These are phyloP conservation scores for Corchorus olitorius DNA, from an alignment of 345 rosid species.

Conservation along the genomic window DNA sequence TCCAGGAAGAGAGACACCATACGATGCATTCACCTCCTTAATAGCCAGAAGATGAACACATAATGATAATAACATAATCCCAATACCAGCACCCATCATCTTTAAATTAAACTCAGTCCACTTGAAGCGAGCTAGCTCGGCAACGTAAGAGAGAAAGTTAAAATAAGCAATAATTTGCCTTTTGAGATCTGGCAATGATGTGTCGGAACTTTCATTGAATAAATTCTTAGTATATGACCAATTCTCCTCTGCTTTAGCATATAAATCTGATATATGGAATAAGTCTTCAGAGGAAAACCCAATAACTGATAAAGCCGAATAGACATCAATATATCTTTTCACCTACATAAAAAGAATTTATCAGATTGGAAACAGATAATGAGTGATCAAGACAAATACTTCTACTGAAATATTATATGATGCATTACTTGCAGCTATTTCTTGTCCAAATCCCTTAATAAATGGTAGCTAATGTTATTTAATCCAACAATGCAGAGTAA, in stretches of 20 bases:
- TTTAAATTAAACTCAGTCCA: constrained; percentile 92
- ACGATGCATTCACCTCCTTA: constrained; percentile 33
- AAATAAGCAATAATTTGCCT: constrained; percentile 60
- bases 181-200: constrained; percentile 38
- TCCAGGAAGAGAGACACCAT: constrained; percentile 29
- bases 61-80: constrained; percentile 62
- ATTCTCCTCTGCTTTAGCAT: constrained; percentile 63
- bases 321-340: constrained; percentile 85
- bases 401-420: constrained; percentile 10
- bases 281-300: constrained; percentile 92
- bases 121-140: constrained; percentile 86
- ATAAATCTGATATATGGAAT: constrained; percentile 53
- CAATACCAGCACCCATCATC: constrained; percentile 81
- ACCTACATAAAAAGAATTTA: constrained; percentile 49
- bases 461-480: constrained; percentile 2
- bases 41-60: constrained; percentile 47
- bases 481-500: not conserved
- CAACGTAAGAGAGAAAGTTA: constrained; percentile 64
- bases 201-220: constrained; percentile 38
- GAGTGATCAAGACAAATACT: constrained; percentile 8
- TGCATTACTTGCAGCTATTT: not conserved
- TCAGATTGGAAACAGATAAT: constrained; percentile 14
- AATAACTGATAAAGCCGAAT: constrained; percentile 85
- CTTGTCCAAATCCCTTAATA: not conserved
- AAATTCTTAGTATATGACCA: constrained; percentile 41